These are phyloP conservation scores for Vanilla planifolia DNA, from an alignment of 106 monocot genomes.

Conservation along the genomic window DNA sequence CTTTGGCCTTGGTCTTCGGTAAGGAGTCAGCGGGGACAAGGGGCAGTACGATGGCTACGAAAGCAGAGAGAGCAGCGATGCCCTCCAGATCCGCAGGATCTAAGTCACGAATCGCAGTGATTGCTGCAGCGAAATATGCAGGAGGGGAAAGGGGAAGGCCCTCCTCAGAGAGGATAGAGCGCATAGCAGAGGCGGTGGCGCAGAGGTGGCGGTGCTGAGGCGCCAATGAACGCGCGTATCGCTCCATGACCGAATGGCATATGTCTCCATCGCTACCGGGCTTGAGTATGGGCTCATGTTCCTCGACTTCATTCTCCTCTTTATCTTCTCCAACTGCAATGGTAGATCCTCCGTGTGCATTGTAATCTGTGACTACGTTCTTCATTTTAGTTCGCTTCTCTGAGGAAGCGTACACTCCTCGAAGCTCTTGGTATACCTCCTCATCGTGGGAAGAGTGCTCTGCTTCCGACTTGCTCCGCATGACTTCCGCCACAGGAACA, in stretches of 20 bases:
- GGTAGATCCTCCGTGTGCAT: background rate
- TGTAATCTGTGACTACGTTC: background rate
- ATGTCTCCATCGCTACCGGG: constrained; percentile 30
- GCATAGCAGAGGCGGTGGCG: constrained; percentile 83
- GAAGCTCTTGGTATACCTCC: background rate
- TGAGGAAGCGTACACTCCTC: background rate
- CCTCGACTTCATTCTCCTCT: constrained; percentile 11
- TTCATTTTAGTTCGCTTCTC: background rate
- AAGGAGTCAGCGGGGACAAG: constrained; percentile 18
- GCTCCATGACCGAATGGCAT: constrained; percentile 57
- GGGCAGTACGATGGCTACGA: constrained; percentile 52
- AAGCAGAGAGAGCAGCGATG: constrained; percentile 34
- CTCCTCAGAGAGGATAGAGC: constrained; percentile 66
- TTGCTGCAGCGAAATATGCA: constrained; percentile 71
- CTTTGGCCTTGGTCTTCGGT: constrained; percentile 32
- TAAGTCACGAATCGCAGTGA: constrained; percentile 38
- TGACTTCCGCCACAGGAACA: background rate
- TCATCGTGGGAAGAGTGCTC: background rate
- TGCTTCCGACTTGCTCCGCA: constrained; percentile 2
- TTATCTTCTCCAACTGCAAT: background rate
- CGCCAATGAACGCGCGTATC: constrained; percentile 68
- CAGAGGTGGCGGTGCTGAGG: constrained; percentile 92
- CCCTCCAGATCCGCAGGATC: constrained; percentile 16
- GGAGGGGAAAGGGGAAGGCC: constrained; percentile 63
- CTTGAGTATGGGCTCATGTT: background rate